Percentiles rank a stretch among this genome's conserved stretches.
Evolutionary conservation across 176 grass and related monocot species (phyloP).

Genomic region (Oryza glumipatula): DNA sequence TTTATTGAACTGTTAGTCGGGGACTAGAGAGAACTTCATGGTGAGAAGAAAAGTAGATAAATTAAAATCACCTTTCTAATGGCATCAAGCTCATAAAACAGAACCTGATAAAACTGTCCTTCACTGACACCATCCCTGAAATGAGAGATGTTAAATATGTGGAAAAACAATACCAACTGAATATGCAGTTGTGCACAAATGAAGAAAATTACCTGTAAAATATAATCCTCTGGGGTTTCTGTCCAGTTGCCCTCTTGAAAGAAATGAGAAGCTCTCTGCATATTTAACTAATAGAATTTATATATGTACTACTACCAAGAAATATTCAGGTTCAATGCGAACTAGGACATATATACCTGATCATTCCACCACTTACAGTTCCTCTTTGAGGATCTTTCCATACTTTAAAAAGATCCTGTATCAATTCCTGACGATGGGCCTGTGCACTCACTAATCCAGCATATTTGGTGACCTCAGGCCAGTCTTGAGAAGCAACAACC

Average conservation of each 20-base stretch:
- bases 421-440: constrained; percentile 64
- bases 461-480: constrained; percentile 79
- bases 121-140: constrained; percentile 81
- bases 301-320: background rate
- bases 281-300: constrained; percentile 25
- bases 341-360: constrained; percentile 51
- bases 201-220: constrained; percentile 66
- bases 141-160: background rate
- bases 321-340: constrained; percentile 22
- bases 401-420: constrained; percentile 71
- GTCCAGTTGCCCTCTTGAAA: constrained; percentile 59
- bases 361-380: constrained; percentile 61
- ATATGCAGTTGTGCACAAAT: background rate
- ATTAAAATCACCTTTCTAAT: constrained; percentile 61
- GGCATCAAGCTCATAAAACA: constrained; percentile 66
- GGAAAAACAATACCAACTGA: background rate
- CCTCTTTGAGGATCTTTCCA: constrained; percentile 67
- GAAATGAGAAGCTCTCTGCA: constrained; percentile 75
- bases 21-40: background rate
- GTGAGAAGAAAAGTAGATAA: constrained; percentile 4
- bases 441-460: constrained; percentile 70
- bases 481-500: constrained; percentile 85
- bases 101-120: constrained; percentile 82
- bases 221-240: constrained; percentile 74
- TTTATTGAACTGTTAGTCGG: constrained; percentile 12